Evolutionary conservation across 192 early-diverging fungal genomes (phyloP).

Genomic region (Tieghemiomyces parasiticus): DNA sequence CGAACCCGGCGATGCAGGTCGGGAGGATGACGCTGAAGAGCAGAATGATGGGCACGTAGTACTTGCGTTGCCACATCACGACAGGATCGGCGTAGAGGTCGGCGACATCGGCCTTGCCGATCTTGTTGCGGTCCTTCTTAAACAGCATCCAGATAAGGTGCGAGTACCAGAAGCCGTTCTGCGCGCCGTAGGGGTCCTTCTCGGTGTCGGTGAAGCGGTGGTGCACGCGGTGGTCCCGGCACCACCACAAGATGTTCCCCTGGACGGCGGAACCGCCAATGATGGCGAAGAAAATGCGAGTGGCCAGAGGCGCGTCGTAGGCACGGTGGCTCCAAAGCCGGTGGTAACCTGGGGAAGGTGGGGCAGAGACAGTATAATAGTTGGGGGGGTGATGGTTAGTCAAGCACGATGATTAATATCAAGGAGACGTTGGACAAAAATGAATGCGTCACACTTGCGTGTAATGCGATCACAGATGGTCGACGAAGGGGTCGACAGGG

Average conservation of each 20-base stretch:
- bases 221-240: slow-evolving; percentile 70
- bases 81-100: slow-evolving; percentile 62
- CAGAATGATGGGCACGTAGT: slow-evolving; percentile 54
- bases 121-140: slow-evolving; percentile 51
- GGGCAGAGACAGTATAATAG: no score
- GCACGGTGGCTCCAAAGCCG: slow-evolving; percentile 69
- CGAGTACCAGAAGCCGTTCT: slow-evolving; percentile 64
- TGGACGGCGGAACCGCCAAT: slow-evolving; percentile 57
- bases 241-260: slow-evolving; percentile 80
- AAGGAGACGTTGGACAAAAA: no score
- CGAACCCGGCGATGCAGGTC: slow-evolving; percentile 67
- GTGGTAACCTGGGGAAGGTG: slow-evolving; percentile 68
- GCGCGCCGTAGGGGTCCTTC: slow-evolving; percentile 68
- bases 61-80: slow-evolving; percentile 61
- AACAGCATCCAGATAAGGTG: slow-evolving; percentile 82
- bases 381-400: no score
- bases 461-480: no score
- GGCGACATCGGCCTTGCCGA: slow-evolving; percentile 67
- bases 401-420: slow-evolving; percentile 2
- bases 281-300: slow-evolving; percentile 47
- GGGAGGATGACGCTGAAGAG: slow-evolving; percentile 67
- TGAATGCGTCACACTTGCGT: no score
- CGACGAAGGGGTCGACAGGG: no score
- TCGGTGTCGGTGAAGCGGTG: slow-evolving; percentile 79
- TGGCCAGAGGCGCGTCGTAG: slow-evolving; percentile 44